Evolutionary conservation across 192 early-diverging fungal species (phyloP).

Genomic region (Mycoemilia scoparia): DNA sequence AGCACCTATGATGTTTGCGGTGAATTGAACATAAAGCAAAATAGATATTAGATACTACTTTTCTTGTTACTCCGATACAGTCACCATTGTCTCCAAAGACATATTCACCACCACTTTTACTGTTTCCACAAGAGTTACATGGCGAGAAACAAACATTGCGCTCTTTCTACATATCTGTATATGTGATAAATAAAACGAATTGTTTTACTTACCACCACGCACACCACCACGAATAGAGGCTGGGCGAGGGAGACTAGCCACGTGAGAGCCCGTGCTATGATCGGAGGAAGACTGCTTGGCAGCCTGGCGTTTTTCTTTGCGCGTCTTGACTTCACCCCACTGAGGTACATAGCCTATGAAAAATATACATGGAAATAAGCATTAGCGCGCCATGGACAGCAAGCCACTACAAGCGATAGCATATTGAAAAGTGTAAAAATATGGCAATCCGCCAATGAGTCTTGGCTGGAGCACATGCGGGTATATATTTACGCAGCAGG

Average conservation of each 20-base stretch:
- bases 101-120: no score
- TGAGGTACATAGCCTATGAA: conserved; percentile 51
- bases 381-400: conserved; percentile 1
- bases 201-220: conserved; percentile 37
- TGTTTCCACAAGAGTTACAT: no score
- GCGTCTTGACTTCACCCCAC: conserved; percentile 77
- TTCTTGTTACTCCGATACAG: no score
- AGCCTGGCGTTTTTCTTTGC: conserved; percentile 32
- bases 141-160: no score
- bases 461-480: not conserved
- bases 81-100: no score
- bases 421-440: conserved; percentile 1
- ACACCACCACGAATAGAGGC: conserved; percentile 35
- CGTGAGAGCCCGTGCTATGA: no score
- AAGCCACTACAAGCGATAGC: not conserved
- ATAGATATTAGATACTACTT: not conserved
- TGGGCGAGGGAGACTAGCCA: conserved; percentile 29
- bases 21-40: not conserved
- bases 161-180: no score
- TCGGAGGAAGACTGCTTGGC: no score
- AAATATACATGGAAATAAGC: conserved; percentile 2
- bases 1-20: conserved; percentile 15
- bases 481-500: not conserved
- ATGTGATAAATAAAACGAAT: not conserved
- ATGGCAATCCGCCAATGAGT: not conserved